These are phyloP conservation scores for Exsudoporus frostii DNA, from an alignment of 768 basidiomycete species.

Conservation along the genomic window DNA sequence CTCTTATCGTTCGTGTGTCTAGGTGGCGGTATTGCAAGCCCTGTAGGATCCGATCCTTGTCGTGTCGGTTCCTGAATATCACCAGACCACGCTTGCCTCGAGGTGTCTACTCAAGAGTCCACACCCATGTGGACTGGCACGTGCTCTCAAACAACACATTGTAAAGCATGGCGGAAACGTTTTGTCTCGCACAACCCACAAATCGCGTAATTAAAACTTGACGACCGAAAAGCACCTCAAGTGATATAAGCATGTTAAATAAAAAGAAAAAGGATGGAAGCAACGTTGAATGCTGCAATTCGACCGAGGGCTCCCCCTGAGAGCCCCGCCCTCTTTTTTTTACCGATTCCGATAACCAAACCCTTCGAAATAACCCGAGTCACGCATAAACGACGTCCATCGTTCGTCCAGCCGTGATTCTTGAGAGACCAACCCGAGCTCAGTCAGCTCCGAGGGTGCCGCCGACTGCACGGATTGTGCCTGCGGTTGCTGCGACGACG, in stretches of 20 bases:
- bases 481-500: constrained; percentile 9
- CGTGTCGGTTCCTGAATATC: neutral
- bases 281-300: neutral
- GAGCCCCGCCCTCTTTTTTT: neutral
- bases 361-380: constrained; percentile 46
- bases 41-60: neutral
- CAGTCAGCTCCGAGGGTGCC: constrained; percentile 46
- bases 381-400: constrained; percentile 62
- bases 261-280: neutral
- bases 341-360: constrained; percentile 28
- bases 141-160: neutral
- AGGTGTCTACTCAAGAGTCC: neutral
- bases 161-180: neutral
- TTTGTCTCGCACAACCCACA: neutral
- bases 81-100: neutral
- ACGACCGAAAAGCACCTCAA: neutral
- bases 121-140: neutral
- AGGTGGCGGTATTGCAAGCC: neutral
- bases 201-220: neutral
- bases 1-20: neutral
- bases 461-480: constrained; percentile 1
- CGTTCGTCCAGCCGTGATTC: constrained; percentile 53
- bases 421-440: constrained; percentile 58
- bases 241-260: neutral
- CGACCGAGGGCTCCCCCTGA: too few relatives aligned